Conservation (phyloP, 2,329 filamentous ascomycete species). For the Fusarium verticillioides region DNA sequence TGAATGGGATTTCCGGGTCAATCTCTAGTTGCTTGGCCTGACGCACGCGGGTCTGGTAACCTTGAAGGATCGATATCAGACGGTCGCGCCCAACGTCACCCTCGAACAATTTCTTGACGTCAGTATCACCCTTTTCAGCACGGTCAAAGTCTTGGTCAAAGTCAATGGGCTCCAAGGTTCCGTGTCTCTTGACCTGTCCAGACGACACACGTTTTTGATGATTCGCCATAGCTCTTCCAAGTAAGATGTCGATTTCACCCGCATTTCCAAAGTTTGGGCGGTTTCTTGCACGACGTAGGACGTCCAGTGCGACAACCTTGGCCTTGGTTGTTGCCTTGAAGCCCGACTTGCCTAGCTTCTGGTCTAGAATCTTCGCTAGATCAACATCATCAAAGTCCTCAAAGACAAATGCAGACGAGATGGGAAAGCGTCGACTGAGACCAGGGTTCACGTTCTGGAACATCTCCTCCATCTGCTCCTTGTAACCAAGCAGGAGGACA, state of each 20-base stretch:
- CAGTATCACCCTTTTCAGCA: constrained; percentile 51
- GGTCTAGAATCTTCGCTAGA: constrained; percentile 67
- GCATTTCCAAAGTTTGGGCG: constrained; percentile 79
- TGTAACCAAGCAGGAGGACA: constrained; percentile 77
- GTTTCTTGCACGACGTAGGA: constrained; percentile 69
- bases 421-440: constrained; percentile 72
- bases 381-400: constrained; percentile 73
- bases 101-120: constrained; percentile 65
- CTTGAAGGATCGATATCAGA: constrained; percentile 63
- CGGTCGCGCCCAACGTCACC: constrained; percentile 68
- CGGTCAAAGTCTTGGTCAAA: constrained; percentile 74
- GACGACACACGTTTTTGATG: constrained; percentile 39
- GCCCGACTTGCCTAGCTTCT: constrained; percentile 69
- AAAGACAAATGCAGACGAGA: constrained; percentile 73
- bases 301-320: constrained; percentile 64
- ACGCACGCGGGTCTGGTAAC: constrained; percentile 61
- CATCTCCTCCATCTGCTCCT: constrained; percentile 76
- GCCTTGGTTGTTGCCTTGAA: constrained; percentile 64
- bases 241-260: constrained; percentile 72
- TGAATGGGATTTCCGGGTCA: constrained; percentile 67
- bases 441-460: constrained; percentile 80
- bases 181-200: constrained; percentile 49
- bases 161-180: constrained; percentile 80
- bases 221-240: constrained; percentile 33
- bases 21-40: constrained; percentile 41